phyloP scores from a whole-genome alignment of 1,284 basidiomycete genomes.

The Coniophora puteana region DNA sequence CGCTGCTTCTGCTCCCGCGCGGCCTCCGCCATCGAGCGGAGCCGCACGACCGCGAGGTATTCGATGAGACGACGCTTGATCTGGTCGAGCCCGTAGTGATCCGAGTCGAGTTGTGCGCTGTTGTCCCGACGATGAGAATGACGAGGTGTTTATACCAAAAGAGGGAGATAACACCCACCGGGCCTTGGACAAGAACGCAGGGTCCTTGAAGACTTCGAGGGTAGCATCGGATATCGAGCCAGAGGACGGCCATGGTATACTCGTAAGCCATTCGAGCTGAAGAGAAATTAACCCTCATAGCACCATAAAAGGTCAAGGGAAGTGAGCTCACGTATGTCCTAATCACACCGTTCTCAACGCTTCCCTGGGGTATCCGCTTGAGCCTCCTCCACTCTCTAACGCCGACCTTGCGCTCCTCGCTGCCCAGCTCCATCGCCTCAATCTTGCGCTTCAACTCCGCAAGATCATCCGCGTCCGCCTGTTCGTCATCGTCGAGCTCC shows the following conservation, averaged over 20 bases:
- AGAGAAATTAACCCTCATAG: slow-evolving; percentile 15
- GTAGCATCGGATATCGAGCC: slow-evolving; percentile 18
- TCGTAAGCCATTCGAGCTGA: slow-evolving; percentile 84
- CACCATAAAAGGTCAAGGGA: background rate
- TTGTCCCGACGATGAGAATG: slow-evolving; percentile 6
- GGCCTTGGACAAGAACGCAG: slow-evolving; percentile 58
- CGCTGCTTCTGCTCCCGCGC: slow-evolving; percentile 2
- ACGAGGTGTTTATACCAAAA: too few relatives aligned
- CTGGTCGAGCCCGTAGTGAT: slow-evolving; percentile 88
- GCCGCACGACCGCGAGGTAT: slow-evolving; percentile 83
- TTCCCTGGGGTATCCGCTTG: slow-evolving; percentile 71
- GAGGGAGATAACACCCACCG: slow-evolving; percentile 22
- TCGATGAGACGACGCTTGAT: slow-evolving; percentile 90
- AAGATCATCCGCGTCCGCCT: slow-evolving; percentile 75
- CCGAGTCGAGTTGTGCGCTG: slow-evolving; percentile 74
- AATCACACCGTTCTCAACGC: slow-evolving; percentile 77
- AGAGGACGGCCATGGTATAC: slow-evolving; percentile 69
- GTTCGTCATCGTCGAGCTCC: slow-evolving; percentile 71
- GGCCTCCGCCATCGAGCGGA: slow-evolving; percentile 58
- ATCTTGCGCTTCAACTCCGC: slow-evolving; percentile 77
- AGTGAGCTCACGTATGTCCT: slow-evolving; percentile 60
- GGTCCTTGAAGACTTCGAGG: slow-evolving; percentile 40
- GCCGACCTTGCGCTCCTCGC: slow-evolving; percentile 78
- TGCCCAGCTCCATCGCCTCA: slow-evolving; percentile 73
- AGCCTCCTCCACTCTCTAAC: slow-evolving; percentile 78